Base-by-base conservation (phyloP, 257 asterid species). In the Jaltomata sinuosa region DNA sequence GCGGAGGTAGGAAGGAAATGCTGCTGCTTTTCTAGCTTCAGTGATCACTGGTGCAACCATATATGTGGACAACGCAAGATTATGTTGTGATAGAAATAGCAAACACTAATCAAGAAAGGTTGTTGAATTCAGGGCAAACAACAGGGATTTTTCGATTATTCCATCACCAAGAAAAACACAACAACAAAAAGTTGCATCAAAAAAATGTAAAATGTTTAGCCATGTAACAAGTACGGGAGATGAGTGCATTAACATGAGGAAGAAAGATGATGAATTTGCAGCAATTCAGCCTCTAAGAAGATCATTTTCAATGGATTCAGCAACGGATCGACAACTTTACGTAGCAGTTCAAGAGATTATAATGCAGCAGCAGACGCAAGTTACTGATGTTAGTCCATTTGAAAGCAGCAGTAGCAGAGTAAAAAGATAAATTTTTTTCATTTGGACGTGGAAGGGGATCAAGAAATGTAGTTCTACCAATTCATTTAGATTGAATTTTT, bases 231-330 rank as follows among this genome's bases (percentile, higher is more conserved):
- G 97, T 77, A 93, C 89, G 94, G 98, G 97, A 42, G 99, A 93
- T 69, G 99, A 96, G 79, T 93, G 94, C 55, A 92, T 96, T 71
- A 94, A 91, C 78, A 91, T 45, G 18, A 86, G 98, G 83, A 25
- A 84, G 22, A 91, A 88, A 84, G 95, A 92, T 83, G 95, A 92
- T 50, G 89, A 86, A 7, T 94, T 94, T 68, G 74, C 53, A 7
- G 45, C 45, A 11, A 87, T 93, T 52, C 93, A 93, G 55, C 93
- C 95, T 5, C 88, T 93, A 32, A 91, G 98, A n/a, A 89, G 99
- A 84, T 96, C 99, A 5, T 92, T 96, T 53, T 96, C 99, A 1
- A 94, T 96, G 98, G 97, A 93, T 87, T 93, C 99, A 11, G 98
- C 97, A 0, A 88, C 90, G 45, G 98, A 94, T 84, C 89, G 85